Base-by-base conservation (phyloP, 2,329 filamentous ascomycete genomes). In the Acrocalymma vagum region DNA sequence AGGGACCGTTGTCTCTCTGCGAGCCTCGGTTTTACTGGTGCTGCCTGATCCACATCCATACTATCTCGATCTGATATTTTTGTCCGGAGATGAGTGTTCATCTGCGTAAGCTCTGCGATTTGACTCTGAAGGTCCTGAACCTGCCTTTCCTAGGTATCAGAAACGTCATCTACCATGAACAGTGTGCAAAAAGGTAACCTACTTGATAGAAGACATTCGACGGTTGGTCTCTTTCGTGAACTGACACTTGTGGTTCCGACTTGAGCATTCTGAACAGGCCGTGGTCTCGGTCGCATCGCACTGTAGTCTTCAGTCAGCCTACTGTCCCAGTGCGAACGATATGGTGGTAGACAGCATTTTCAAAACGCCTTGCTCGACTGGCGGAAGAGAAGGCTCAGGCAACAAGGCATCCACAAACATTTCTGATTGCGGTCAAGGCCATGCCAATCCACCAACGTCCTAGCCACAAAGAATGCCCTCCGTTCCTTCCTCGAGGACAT, bases 171-270 rank as follows among this genome's bases (percentile, higher is more conserved):
- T n/a, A n/a, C n/a, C n/a, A n/a, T n/a, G n/a, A n/a, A n/a, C n/a
- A n/a, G n/a, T 8, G 11, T 23, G 13, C 7, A 6, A 16, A 9
- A 28, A 11, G n/a, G 18, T 10, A 40, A 72, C 78, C 60, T 70
- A 84, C 82, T 97, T 99, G 74, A 97, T 97, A 2, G 93, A 97
- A 13, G 94, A 97, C 94, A 99, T 99, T 48, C 94, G 85, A 44
- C 94, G 83, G 69, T 99, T 99, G 9, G 94, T 99, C 72, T 99
- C 94, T 73, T 99, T 99, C 33, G 94, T 99, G 67, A 99, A 99
- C 65, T 97, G 93, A 66, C 94, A 99, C 70, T 95, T 95, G 53
- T 97, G 93, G 65, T 93, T 95, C 53, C 94, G 86, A 68, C 92
- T 96, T 4, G 90, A 94, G 73, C 94, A 99, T 72, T 99, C 94